A percentile compares a stretch with the other conserved stretches of the same genome.
These are phyloP conservation scores for Brachypodium distachyon DNA, from an alignment of 202 grass and related monocot species.

Conservation along the genomic window DNA sequence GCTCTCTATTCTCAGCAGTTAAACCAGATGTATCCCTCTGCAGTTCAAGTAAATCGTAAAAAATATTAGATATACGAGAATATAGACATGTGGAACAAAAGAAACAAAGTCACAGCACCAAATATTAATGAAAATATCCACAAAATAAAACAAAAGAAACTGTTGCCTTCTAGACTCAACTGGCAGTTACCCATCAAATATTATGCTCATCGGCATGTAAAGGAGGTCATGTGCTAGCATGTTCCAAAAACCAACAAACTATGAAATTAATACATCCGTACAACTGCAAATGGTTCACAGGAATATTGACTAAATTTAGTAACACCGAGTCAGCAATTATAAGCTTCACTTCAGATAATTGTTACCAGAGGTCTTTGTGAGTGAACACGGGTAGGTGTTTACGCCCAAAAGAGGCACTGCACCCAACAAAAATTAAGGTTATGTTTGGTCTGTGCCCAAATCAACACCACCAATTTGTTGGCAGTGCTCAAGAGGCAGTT, in stretches of 20 bases:
- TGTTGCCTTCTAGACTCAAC: not conserved
- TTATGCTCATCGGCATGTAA: not conserved
- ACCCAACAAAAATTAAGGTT: not conserved
- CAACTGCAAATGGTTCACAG: not conserved
- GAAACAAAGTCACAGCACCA: not conserved
- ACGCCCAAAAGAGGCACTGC: not conserved
- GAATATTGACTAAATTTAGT: not conserved
- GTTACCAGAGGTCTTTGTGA: not conserved
- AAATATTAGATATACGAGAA: conserved; percentile 13
- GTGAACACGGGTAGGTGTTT: not conserved
- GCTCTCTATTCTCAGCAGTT: conserved; percentile 95
- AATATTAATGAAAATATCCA: not conserved
- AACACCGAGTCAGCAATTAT: not conserved
- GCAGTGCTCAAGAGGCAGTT: not conserved
- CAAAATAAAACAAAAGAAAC: not conserved
- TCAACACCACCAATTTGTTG: not conserved
- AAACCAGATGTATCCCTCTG: conserved; percentile 95
- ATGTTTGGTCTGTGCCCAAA: not conserved
- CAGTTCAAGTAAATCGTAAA: conserved; percentile 20
- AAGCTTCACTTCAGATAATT: not conserved
- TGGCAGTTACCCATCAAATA: conserved; percentile 2
- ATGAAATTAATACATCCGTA: not conserved
- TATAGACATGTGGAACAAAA: not conserved
- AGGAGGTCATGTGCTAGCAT: not conserved
- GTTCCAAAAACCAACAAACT: not conserved